A percentile compares a stretch with the other conserved stretches of the same genome.
These are phyloP conservation scores for Nymphaea colorata DNA, from an alignment of 164 flowering plant species.

Conservation along the genomic window DNA sequence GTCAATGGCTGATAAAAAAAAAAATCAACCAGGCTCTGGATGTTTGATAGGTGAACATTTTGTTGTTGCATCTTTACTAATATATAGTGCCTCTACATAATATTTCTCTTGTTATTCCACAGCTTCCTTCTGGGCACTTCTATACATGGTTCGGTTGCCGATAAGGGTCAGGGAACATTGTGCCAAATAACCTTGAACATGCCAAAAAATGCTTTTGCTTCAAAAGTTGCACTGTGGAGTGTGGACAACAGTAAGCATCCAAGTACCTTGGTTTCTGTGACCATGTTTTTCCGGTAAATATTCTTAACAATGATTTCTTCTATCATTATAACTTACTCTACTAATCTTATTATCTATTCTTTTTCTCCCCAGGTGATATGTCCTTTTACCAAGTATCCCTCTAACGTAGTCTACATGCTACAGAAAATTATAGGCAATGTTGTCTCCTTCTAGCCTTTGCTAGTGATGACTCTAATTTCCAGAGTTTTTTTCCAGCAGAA, in stretches of 20 bases:
- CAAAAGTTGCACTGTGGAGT: constrained; percentile 74
- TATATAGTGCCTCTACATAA: neutral
- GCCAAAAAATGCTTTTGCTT: constrained; percentile 42
- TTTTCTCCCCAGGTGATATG: constrained; percentile 61
- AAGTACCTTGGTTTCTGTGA: neutral
- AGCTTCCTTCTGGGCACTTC: constrained; percentile 57
- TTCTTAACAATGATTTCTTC: neutral
- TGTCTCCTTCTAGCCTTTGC: neutral
- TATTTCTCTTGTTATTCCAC: constrained; percentile 9
- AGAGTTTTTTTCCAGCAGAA: neutral
- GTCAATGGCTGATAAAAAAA: constrained; percentile 72
- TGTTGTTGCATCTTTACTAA: neutral
- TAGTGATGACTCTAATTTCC: neutral
- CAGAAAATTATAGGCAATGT: neutral
- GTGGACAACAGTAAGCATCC: constrained; percentile 82
- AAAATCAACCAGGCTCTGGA: constrained; percentile 52
- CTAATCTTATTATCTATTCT: neutral
- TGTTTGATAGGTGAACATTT: constrained; percentile 28
- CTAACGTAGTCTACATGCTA: neutral
- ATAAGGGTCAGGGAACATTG: constrained; percentile 52
- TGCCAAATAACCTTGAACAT: constrained; percentile 85
- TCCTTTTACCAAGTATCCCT: constrained; percentile 93
- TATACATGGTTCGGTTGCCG: constrained; percentile 66
- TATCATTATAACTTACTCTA: no score
- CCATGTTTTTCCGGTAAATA: neutral